phyloP scores from a whole-genome alignment of 2,329 filamentous ascomycete species.

The Akanthomyces uredinophilus region DNA sequence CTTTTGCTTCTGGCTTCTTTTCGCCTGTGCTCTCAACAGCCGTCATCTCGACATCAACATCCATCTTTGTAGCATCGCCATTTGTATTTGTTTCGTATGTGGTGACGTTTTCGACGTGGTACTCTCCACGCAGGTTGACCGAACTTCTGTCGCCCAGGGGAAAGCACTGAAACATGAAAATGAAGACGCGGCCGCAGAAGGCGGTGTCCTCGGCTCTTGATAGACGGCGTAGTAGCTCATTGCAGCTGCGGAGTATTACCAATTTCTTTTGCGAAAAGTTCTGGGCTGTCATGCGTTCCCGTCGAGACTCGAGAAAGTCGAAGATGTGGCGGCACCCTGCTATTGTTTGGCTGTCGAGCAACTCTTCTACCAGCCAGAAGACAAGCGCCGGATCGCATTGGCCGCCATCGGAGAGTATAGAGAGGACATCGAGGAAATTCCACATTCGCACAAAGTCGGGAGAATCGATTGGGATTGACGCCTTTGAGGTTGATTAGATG shows the following conservation, averaged over 20 bases:
- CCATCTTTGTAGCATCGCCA: slow-evolving; percentile 45
- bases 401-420: slow-evolving; percentile 78
- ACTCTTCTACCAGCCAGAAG: slow-evolving; percentile 88
- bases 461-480: slow-evolving; percentile 68
- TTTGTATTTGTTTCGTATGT: slow-evolving; percentile 56
- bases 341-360: slow-evolving; percentile 93
- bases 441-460: slow-evolving; percentile 78
- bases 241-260: slow-evolving; percentile 88
- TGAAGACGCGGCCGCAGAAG: slow-evolving; percentile 95
- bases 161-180: slow-evolving; percentile 97
- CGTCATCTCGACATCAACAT: slow-evolving; percentile 53
- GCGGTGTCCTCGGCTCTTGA: slow-evolving; percentile 96
- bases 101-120: slow-evolving; percentile 91
- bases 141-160: slow-evolving; percentile 95
- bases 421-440: slow-evolving; percentile 91
- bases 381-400: slow-evolving; percentile 72
- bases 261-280: slow-evolving; percentile 80
- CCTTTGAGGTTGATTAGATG: slow-evolving; percentile 46
- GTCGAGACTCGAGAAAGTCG: slow-evolving; percentile 88
- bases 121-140: slow-evolving; percentile 92
- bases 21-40: slow-evolving; percentile 22
- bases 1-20: slow-evolving; percentile 21
- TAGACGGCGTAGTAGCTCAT: slow-evolving; percentile 85
- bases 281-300: slow-evolving; percentile 78
- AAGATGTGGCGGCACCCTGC: slow-evolving; percentile 87